Evolutionary conservation across 768 basidiomycete species (phyloP), one percentile per base, ranked within the genome.

Genomic region (Sutorius australiensis): DNA sequence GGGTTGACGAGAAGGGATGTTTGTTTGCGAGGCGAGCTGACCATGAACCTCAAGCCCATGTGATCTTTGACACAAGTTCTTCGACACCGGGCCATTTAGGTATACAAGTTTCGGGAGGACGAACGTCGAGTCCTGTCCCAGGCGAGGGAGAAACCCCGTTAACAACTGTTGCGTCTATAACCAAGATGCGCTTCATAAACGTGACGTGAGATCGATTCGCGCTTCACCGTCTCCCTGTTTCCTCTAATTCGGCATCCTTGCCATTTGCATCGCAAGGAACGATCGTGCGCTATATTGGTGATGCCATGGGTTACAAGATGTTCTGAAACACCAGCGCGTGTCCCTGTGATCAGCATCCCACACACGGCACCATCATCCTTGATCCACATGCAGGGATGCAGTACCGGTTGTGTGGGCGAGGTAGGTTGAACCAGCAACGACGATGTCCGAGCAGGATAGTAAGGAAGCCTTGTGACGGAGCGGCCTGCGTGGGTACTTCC

Each of bases 181-280:
- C 45, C 6, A 7, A 66, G 3, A 21, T 66, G 64, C 3, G 6
- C 51, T 32, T 66, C 65, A 0, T 51, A 40, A 0, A 62, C 14
- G 1, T 66, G 65, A 0, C 65, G 52, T 1, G 49, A 37, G 4
- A 66, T 58, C 9, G 50, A 51, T 32, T 65, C 56, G 2, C 65
- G 60, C 0, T 65, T 66, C 16, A 66, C 39, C 13, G 0, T 4
- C 2, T 0, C 1, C 8, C n/a, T 46, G 2, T 17, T 28, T 17
- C 46, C 41, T 32, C 38, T 50, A 11, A 46, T 28, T 10, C 33
- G 31, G 28, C 63, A 64, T 1, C 45, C 46, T 0, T 2, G 0
- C 64, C 64, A 65, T 21, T 14, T 16, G 12, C 65, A 66, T 0
- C 1, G 0, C 11, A 62, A 1, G 0, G 0, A 38, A 10, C 1